Base-by-base conservation (phyloP, 2,329 filamentous ascomycete genomes). In the Trichoderma koningii region DNA sequence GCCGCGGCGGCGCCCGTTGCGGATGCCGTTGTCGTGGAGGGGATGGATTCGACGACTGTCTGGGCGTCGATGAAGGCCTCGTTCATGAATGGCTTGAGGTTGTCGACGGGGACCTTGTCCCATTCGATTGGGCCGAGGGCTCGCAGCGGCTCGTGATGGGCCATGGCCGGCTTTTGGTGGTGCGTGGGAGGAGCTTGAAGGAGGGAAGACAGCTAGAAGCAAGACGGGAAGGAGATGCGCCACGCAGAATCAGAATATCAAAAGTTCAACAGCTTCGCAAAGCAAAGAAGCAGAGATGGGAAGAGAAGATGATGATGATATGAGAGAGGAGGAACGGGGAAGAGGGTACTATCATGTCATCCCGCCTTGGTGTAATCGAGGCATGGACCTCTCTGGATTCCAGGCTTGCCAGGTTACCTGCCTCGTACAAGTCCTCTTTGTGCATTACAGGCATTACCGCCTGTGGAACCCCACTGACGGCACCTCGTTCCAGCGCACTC, bases 21-120 rank as follows among this genome's bases (percentile, higher is more conserved):
- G 69, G 69, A 74, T 71, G 79, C 79, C 77, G 61, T 68, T 47
- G n/a, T 67, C 12, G 76, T 70, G 9, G 73, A 74, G 3, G 92
- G 92, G 1, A 96, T 85, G 6, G 92, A 94, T 72, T 93, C 90
- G 70, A 90, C 80, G 64, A 96, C 84, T 19, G 89, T 80, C 71
- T 92, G 89, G 21, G 87, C 87, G 66, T 89, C 83, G 30, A 78
- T 78, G 74, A 94, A 90, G 66, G 89, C 85, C 48, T 82, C 77
- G 64, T 78, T 72, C 48, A 90, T 76, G 72, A 87, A 88, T 7
- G 78, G 71, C 21, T 81, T 77, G 47, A 88, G 81, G 65, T 82
- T 77, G 53, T 85, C 78, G 26, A 77, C 73, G 68, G 78, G 70
- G 60, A 80, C 69, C 69, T 77, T 76, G 41, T 80, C 74, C 82